phyloP scores from a whole-genome alignment of 345 rosid genomes.

The Pugionium dolabratum region DNA sequence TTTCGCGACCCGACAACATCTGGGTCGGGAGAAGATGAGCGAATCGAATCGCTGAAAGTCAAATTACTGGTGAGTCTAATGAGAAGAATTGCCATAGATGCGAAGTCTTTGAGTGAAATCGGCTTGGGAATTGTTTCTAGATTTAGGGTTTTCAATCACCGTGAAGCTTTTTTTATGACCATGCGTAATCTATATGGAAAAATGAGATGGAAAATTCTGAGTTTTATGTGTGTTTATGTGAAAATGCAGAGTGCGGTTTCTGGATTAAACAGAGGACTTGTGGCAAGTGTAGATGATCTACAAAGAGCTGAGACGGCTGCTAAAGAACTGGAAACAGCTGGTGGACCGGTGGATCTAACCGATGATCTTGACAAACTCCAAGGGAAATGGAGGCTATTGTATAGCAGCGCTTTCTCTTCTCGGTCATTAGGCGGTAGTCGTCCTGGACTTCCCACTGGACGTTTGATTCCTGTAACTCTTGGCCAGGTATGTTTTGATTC shows the following conservation, averaged over 20 bases:
- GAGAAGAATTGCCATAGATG: neutral
- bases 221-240: conserved; percentile 4
- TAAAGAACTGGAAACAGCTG: conserved; percentile 70
- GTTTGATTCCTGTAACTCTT: conserved; percentile 85
- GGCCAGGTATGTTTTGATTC: conserved; percentile 61
- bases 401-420: conserved; percentile 92
- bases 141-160: too few species aligned
- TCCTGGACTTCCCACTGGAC: conserved; percentile 87
- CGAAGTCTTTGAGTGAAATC: neutral
- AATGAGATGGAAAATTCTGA: too few species aligned
- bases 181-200: too few species aligned
- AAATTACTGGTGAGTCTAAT: conserved; percentile 55
- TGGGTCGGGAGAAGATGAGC: conserved; percentile 29
- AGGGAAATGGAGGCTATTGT: conserved; percentile 87
- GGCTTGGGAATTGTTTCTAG: too few species aligned
- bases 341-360: conserved; percentile 67
- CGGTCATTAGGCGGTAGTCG: conserved; percentile 89
- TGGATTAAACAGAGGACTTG: conserved; percentile 88
- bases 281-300: conserved; percentile 65
- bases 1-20: conserved; percentile 49
- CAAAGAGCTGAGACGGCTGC: conserved; percentile 68
- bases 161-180: neutral
- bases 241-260: conserved; percentile 69
- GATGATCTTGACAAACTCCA: conserved; percentile 62
- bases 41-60: conserved; percentile 50